Percentiles rank a stretch among this genome's conserved stretches.
These are phyloP conservation scores for Przewalskia tangutica DNA, from an alignment of 257 asterid species.

Conservation along the genomic window DNA sequence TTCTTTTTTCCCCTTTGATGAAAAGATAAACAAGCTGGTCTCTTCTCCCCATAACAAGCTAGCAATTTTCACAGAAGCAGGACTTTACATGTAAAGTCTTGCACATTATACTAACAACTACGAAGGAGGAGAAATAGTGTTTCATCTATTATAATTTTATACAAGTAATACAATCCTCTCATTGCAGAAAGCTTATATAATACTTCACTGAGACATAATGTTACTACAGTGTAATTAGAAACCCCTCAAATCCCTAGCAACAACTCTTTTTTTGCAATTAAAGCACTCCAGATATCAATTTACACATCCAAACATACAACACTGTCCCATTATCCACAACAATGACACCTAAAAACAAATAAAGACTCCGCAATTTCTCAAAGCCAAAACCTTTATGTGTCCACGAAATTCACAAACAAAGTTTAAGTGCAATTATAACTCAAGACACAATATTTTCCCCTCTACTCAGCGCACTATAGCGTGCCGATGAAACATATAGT, in stretches of 20 bases:
- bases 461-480: background rate
- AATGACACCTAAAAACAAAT: background rate
- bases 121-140: background rate
- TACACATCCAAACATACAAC: background rate
- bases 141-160: background rate
- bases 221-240: background rate
- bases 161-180: background rate
- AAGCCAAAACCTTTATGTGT: background rate
- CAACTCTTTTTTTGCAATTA: background rate
- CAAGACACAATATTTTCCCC: background rate
- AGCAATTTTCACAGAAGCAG: background rate
- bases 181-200: background rate
- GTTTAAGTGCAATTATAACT: background rate
- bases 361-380: background rate
- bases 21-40: background rate
- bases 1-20: background rate
- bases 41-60: background rate
- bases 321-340: background rate
- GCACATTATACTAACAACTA: background rate
- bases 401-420: background rate
- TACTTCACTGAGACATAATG: background rate
- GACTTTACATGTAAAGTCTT: background rate
- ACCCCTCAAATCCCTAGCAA: background rate
- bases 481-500: background rate
- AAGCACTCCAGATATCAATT: background rate